Evolutionary conservation across 148 eudicot species (phyloP).

Genomic region (Agrostemma githago): DNA sequence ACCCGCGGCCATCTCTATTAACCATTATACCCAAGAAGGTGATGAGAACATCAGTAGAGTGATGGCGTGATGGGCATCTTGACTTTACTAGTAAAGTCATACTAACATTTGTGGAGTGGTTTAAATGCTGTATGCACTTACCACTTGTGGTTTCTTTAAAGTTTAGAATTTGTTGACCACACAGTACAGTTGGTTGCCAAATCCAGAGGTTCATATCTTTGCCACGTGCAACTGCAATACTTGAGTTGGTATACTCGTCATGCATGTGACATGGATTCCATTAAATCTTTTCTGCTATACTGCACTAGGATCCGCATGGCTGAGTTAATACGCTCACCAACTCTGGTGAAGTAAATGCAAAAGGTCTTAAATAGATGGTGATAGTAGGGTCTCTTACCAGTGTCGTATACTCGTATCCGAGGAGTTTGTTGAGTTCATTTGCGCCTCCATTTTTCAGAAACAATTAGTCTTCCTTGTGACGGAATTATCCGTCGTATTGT

Average conservation of each 20-base stretch:
- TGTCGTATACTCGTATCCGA: too few relatives aligned
- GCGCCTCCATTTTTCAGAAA: too few relatives aligned
- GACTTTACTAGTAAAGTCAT: not conserved
- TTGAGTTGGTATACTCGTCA: slow-evolving; percentile 7
- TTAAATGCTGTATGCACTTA: not conserved
- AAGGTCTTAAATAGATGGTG: not conserved
- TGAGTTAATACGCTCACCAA: not conserved
- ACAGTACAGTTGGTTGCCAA: not conserved
- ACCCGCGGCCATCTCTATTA: not conserved
- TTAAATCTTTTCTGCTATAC: not conserved
- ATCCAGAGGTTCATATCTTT: not conserved
- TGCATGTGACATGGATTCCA: slow-evolving; percentile 4
- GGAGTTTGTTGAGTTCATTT: too few relatives aligned
- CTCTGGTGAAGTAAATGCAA: not conserved
- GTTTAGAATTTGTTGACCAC: not conserved
- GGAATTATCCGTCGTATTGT: too few relatives aligned
- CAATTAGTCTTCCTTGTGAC: too few relatives aligned
- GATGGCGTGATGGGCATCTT: not conserved
- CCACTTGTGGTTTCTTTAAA: not conserved
- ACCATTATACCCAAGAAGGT: not conserved
- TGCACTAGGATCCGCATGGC: not conserved
- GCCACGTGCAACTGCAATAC: not conserved
- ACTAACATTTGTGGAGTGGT: not conserved
- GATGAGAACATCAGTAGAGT: not conserved
- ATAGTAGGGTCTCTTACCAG: not conserved